Evolutionary conservation across 2,329 filamentous ascomycete genomes (phyloP), one percentile per base, ranked within the genome.

Genomic region (Penicillium italicum): DNA sequence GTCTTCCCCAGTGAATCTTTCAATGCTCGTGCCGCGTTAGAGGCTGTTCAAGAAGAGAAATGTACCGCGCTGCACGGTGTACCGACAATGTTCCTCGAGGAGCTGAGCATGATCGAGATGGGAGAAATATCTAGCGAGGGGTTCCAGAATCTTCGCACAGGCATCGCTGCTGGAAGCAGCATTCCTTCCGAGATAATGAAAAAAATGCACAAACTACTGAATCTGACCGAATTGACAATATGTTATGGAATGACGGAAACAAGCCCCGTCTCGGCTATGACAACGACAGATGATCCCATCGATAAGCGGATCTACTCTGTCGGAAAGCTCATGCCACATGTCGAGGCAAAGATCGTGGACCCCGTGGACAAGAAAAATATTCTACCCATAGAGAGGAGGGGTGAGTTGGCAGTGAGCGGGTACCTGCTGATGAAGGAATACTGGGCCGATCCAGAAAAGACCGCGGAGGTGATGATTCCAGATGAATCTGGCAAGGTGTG

Each of bases 221-320:
- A 94, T 46, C 77, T 97, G 18, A 83, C 81, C 0, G 89, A 96
- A 53, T 76, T 97, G 22, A 93, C 92, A 0, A 97, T 96, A 61
- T 96, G 92, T 78, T 97, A 97, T 72, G 92, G 92, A 58, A 96
- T 96, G 91, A 97, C 92, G 1, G 92, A 97, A 75, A 97, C 92
- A 59, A 89, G 66, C 80, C 83, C 78, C 2, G 81, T 84, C 0
- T 80, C 78, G 7, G 84, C 83, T 61, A 96, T 96, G 91, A 96
- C 92, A 0, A 79, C 84, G 0, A 92, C 90, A 0, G 75, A 82
- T 18, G 91, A 96, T 68, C 85, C 90, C 0, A 77, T 90, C 3
- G 81, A 82, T 36, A 89, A 88, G 73, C 81, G 91, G 38, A 88
- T 90, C 49, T 80, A 84, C 37, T 88, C 84, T 4, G 90, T 97